Base-by-base conservation (phyloP, 345 rosid genomes). In the Salix caprea region DNA sequence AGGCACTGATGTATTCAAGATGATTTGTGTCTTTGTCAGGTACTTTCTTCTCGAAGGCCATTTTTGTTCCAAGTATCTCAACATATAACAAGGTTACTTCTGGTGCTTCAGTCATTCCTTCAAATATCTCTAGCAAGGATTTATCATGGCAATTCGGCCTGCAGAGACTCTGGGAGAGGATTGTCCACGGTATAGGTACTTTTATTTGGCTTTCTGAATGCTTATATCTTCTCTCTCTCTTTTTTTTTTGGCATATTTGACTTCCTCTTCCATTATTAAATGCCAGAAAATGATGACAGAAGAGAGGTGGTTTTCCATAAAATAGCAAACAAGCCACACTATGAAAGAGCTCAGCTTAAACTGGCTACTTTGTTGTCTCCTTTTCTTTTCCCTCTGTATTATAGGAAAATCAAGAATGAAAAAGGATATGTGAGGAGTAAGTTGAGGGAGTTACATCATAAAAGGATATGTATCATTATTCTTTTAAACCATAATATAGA, bases 21-120 rank as follows among this genome's bases (percentile, higher is more conserved):
- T 65, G 75, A 79, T 34, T 62, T 44, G 42, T 68, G 7, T 76
- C 44, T 68, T 80, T 76, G 65, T 74, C 85, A 94, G 98, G 94
- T 79, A 86, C 85, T 68, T 88, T 82, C 81, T 92, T 94, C 85
- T 86, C 93, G 13, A 91, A 89, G 85, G 96, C 92, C 19, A 85
- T 94, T 75, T 94, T 94, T 40, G 93, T 89, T 69, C 98, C 97
- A 32, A 90, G 86, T 82, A 83, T 94, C 84, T 94, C 98, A 61
- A 84, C 81, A 6, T 90, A 92, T 83, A 89, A 81, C 86, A 94
- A 89, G 86, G 97, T 94, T 58, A 89, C 89, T 37, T 91, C 97
- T 36, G 88, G 83, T 14, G 64, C 86, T 70, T 80, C 94, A 3
- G 50, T 77, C 7, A 82, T 89, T 75, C 88, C 90, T 71, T 79